A percentile compares a stretch with the other conserved stretches of the same genome.
phyloP scores from a whole-genome alignment of 108 stramenopile species.

The Epithemia pelagica region DNA sequence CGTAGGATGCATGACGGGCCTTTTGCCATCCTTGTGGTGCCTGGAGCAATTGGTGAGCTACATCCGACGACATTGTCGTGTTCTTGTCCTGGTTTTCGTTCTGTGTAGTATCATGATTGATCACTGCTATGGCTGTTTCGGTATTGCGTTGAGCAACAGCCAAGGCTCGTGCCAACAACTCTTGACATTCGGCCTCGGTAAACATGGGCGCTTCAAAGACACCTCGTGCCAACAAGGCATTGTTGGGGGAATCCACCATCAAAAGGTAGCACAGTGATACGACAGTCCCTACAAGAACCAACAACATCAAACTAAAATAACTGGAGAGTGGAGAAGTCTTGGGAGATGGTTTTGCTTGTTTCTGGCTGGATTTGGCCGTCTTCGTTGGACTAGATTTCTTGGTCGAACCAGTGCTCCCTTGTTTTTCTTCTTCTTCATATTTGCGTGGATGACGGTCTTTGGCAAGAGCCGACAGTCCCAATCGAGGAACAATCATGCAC shows the following conservation, averaged over 20 bases:
- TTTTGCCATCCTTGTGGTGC: constrained; percentile 56
- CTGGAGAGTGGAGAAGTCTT: not conserved
- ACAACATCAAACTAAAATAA: not conserved
- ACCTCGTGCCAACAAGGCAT: constrained; percentile 34
- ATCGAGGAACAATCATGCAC: constrained; percentile 18
- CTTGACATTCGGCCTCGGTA: constrained; percentile 44
- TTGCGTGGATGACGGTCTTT: not conserved
- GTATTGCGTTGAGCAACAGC: no score
- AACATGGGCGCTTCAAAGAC: constrained; percentile 46
- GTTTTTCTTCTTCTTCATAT: not conserved
- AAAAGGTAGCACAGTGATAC: constrained; percentile 11
- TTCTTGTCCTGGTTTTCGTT: not conserved
- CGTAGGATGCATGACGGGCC: constrained; percentile 38
- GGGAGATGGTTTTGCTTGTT: not conserved
- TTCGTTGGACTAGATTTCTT: not conserved
- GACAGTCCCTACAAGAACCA: not conserved
- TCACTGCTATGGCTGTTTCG: constrained; percentile 29
- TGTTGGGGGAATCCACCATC: constrained; percentile 32
- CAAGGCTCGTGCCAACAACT: constrained; percentile 42
- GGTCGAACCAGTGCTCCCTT: not conserved
- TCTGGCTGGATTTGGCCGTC: no score
- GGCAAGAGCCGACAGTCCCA: not conserved
- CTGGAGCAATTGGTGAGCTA: not conserved
- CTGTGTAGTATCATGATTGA: constrained; percentile 13
- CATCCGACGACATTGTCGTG: not conserved